Percentiles rank a stretch among this genome's conserved stretches.
Evolutionary conservation across 73 alveolate species (phyloP).

Genomic region (Halteria grandinella): DNA sequence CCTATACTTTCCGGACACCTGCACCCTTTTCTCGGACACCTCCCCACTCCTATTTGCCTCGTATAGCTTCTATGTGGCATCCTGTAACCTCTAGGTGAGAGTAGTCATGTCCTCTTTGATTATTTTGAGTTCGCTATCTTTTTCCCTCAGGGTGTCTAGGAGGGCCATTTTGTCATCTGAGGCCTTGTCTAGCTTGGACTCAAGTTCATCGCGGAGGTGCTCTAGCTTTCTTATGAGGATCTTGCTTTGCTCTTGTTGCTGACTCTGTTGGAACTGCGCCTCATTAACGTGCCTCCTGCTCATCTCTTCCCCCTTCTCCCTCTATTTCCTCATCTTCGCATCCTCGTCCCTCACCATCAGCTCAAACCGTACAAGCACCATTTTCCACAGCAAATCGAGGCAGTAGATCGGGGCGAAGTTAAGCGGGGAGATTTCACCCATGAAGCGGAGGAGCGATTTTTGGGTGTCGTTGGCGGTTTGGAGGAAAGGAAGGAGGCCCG

Average conservation of each 20-base stretch:
- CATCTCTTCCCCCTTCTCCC: slow-evolving; percentile 6
- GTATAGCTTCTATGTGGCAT: too few species aligned
- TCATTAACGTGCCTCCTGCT: slow-evolving; percentile 1
- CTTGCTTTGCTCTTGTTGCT: too few species aligned
- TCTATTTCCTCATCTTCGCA: background rate
- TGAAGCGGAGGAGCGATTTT: slow-evolving; percentile 6
- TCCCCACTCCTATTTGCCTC: too few species aligned
- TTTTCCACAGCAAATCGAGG: slow-evolving; percentile 34
- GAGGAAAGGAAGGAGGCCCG: slow-evolving; percentile 19
- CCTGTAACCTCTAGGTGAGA: background rate
- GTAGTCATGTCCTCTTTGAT: slow-evolving; percentile 13
- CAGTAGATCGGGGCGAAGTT: slow-evolving; percentile 34
- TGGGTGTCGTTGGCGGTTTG: slow-evolving; percentile 9
- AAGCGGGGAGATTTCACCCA: slow-evolving; percentile 4
- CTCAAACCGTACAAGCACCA: slow-evolving; percentile 28
- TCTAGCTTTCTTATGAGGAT: background rate
- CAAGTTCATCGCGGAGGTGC: background rate
- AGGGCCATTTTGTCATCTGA: slow-evolving; percentile 20
- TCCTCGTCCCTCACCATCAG: slow-evolving; percentile 41
- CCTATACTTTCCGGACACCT: too few species aligned
- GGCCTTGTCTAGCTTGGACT: background rate
- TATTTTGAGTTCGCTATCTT: slow-evolving; percentile 26
- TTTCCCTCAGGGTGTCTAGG: slow-evolving; percentile 19
- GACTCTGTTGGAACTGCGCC: too few species aligned
- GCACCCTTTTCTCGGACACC: too few species aligned